Evolutionary conservation across 768 basidiomycete genomes (phyloP).

Genomic region (Clathrus columnatus): DNA sequence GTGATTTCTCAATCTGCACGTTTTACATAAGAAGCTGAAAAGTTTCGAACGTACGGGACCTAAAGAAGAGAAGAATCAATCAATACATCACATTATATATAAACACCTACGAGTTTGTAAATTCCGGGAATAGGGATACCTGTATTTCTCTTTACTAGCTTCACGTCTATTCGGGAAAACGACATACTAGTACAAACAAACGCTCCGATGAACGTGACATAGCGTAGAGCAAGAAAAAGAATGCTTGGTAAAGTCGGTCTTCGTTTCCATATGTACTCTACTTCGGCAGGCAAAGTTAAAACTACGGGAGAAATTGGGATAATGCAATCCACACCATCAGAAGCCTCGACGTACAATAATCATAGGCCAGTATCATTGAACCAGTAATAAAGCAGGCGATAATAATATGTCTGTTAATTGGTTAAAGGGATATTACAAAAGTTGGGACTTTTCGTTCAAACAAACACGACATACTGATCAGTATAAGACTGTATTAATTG

Average conservation of each 20-base stretch:
- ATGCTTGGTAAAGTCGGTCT: background rate
- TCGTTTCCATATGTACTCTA: slow-evolving; percentile 1
- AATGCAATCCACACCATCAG: background rate
- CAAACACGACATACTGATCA: too few species aligned
- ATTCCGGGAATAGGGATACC: background rate
- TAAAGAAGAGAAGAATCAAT: too few species aligned
- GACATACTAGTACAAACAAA: background rate
- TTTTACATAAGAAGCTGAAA: background rate
- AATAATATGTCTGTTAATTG: too few species aligned
- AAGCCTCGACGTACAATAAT: background rate
- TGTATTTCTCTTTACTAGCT: too few species aligned
- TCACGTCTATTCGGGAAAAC: background rate
- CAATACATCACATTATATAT: too few species aligned
- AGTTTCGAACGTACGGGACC: background rate
- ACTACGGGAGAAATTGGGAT: background rate
- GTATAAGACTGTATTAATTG: too few species aligned
- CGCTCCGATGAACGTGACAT: background rate
- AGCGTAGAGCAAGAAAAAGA: background rate
- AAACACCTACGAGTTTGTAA: too few species aligned
- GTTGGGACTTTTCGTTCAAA: too few species aligned
- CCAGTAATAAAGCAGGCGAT: too few species aligned
- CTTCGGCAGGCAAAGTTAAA: background rate
- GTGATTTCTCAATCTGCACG: background rate
- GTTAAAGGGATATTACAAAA: too few species aligned
- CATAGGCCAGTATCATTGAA: background rate